phyloP scores from a whole-genome alignment of 495 filamentous ascomycete genomes.

The Penicillium angulare region DNA sequence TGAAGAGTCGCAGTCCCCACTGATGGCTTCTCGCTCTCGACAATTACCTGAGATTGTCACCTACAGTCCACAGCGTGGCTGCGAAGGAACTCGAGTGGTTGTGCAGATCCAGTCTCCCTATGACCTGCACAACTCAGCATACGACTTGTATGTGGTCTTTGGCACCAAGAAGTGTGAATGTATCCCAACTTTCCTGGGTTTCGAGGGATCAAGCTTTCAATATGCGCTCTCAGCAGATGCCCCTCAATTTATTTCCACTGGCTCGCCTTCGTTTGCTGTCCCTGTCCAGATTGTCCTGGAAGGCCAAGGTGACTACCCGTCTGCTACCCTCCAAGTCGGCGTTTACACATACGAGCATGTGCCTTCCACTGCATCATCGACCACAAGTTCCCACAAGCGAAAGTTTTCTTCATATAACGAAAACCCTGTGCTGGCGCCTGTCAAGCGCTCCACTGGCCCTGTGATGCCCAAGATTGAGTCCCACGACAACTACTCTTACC shows the following conservation, averaged over 20 bases:
- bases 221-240: slow-evolving; percentile 74
- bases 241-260: slow-evolving; percentile 67
- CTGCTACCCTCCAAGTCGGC: slow-evolving; percentile 67
- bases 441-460: slow-evolving; percentile 46
- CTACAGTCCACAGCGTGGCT: slow-evolving; percentile 65
- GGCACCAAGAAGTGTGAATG: slow-evolving; percentile 67
- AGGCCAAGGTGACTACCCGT: slow-evolving; percentile 57
- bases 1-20: slow-evolving; percentile 42
- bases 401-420: slow-evolving; percentile 51
- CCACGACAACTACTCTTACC: slow-evolving; percentile 36
- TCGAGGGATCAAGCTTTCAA: slow-evolving; percentile 56
- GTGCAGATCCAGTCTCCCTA: slow-evolving; percentile 73
- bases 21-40: slow-evolving; percentile 29
- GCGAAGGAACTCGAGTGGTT: slow-evolving; percentile 63
- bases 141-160: slow-evolving; percentile 68
- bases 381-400: slow-evolving; percentile 47
- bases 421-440: slow-evolving; percentile 31
- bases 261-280: slow-evolving; percentile 63
- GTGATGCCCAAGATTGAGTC: slow-evolving; percentile 40
- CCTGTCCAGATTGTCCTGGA: slow-evolving; percentile 73
- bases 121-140: slow-evolving; percentile 60
- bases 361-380: slow-evolving; percentile 32
- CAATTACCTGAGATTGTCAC: slow-evolving; percentile 60
- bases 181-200: slow-evolving; percentile 58
- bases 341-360: slow-evolving; percentile 70